Evolutionary conservation across 2,329 filamentous ascomycete species (phyloP).

Genomic region (Fusarium virguliforme): DNA sequence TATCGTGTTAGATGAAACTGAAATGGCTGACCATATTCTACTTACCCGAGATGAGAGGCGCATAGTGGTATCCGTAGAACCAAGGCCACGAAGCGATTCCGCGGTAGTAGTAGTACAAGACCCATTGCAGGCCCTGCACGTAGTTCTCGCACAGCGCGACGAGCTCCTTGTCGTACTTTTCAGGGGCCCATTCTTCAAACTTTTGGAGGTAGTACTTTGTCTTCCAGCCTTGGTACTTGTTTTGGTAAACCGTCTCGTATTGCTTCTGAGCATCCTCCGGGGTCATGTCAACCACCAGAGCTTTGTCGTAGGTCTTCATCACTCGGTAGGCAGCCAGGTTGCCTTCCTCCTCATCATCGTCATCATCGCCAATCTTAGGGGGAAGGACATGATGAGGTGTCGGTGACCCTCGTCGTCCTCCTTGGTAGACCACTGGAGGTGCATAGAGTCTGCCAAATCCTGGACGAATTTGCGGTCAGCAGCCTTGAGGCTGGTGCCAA

Average conservation of each 20-base stretch:
- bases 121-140: conserved; percentile 97
- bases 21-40: conserved; percentile 11
- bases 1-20: conserved; percentile 56
- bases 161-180: conserved; percentile 83
- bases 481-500: conserved; percentile 81
- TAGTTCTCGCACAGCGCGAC: conserved; percentile 93
- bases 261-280: conserved; percentile 84
- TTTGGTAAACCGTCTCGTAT: conserved; percentile 88
- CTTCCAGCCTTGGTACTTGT: conserved; percentile 95
- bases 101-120: conserved; percentile 97
- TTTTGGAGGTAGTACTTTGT: conserved; percentile 93
- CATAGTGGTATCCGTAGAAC: conserved; percentile 98
- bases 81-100: conserved; percentile 99
- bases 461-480: conserved; percentile 95
- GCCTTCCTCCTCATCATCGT: conserved; percentile 76
- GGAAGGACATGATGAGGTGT: conserved; percentile 68
- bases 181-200: conserved; percentile 87
- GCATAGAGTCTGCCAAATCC: conserved; percentile 79
- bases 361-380: conserved; percentile 56
- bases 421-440: conserved; percentile 71
- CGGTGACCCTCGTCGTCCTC: conserved; percentile 71
- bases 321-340: conserved; percentile 88
- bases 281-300: conserved; percentile 85
- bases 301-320: conserved; percentile 91
- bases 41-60: conserved; percentile 91